Evolutionary conservation across 257 asterid genomes (phyloP).

Genomic region (Solanum microdontum): DNA sequence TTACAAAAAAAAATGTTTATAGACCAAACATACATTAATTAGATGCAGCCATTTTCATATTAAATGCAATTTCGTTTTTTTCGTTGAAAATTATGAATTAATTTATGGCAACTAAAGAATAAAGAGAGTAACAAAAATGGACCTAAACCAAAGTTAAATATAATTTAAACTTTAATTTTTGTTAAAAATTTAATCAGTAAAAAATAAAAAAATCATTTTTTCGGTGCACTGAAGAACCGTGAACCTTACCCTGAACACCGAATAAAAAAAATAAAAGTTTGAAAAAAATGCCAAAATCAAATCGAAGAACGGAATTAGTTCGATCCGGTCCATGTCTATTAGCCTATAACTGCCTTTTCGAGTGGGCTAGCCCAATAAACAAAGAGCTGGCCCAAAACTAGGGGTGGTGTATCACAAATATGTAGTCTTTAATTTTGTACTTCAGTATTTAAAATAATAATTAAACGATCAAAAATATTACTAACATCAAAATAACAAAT

Average conservation of each 20-base stretch:
- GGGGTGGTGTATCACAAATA: background rate
- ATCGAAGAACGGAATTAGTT: background rate
- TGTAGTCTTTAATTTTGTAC: background rate
- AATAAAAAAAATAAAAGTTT: no score
- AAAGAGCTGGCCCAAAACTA: background rate
- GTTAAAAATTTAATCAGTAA: background rate
- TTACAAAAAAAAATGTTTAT: background rate
- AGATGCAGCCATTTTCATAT: background rate
- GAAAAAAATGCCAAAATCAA: background rate
- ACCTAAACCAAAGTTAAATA: background rate
- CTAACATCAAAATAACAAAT: background rate
- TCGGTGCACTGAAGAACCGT: background rate
- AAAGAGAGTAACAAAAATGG: background rate
- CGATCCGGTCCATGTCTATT: no score
- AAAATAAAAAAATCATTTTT: background rate
- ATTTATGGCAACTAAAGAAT: background rate
- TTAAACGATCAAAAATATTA: background rate
- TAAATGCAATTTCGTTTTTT: background rate
- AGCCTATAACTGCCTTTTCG: background rate
- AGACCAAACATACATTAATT: background rate
- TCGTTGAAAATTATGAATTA: background rate
- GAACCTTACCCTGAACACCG: background rate
- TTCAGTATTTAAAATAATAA: no score
- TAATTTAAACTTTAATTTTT: no score
- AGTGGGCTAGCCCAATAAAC: background rate